Conservation (phyloP, 192 early-diverging fungal genomes). For the Backusella luteola region DNA sequence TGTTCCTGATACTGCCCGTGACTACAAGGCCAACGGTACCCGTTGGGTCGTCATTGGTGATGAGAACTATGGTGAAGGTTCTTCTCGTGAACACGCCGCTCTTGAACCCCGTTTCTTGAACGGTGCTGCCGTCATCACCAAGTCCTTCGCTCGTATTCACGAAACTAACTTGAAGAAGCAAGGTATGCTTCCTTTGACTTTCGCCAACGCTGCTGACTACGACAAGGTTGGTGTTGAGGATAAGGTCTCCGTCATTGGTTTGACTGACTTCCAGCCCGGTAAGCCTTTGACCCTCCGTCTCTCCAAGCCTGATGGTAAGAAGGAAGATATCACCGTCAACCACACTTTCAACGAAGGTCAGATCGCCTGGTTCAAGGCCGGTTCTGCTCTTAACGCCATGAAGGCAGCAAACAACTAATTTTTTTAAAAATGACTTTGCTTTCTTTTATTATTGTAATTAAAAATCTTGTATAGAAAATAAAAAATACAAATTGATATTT, state of each 20-base stretch:
- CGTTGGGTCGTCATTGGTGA: conserved; percentile 97
- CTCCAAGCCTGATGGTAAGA: conserved; percentile 76
- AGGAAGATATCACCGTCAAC: conserved; percentile 81
- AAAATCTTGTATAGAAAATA: conserved; percentile 6
- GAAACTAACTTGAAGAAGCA: conserved; percentile 99
- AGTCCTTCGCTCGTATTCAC: conserved; percentile 99
- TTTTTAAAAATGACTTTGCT: neutral
- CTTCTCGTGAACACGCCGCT: conserved; percentile 98
- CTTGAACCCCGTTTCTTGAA: conserved; percentile 95
- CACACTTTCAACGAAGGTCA: conserved; percentile 99
- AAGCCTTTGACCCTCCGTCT: conserved; percentile 84
- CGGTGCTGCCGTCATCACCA: conserved; percentile 90
- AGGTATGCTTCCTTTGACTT: conserved; percentile 95
- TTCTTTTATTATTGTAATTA: conserved; percentile 7
- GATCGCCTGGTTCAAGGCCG: conserved; percentile 99
- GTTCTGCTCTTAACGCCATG: conserved; percentile 85
- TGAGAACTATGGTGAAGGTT: conserved; percentile 99
- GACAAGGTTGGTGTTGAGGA: conserved; percentile 86
- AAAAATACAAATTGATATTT: conserved; percentile 6
- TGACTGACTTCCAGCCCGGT: conserved; percentile 79
- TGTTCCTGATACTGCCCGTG: conserved; percentile 91
- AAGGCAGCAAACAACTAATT: conserved; percentile 42
- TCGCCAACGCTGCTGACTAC: conserved; percentile 92
- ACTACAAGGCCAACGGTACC: conserved; percentile 86
- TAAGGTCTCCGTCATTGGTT: conserved; percentile 86